Conservation (phyloP, 805 yeast species). For the Monosporozyma unispora region DNA sequence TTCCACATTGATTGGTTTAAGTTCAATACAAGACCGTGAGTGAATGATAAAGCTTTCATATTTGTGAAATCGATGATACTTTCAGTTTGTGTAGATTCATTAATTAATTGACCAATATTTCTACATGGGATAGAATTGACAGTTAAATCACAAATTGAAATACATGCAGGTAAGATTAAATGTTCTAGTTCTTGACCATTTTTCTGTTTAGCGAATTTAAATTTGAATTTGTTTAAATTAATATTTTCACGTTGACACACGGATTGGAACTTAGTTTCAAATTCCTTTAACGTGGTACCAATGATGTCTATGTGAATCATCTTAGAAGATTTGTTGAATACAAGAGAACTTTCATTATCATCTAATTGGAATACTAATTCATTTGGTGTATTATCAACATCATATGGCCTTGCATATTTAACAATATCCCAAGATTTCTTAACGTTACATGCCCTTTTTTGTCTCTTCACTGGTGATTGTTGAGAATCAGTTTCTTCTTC, state of each 20-base stretch:
- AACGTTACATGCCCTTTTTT: not conserved
- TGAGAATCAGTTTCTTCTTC: conserved; percentile 1
- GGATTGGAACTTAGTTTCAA: conserved; percentile 2
- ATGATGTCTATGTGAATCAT: conserved; percentile 15
- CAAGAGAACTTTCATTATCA: conserved; percentile 19
- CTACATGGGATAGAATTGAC: conserved; percentile 13
- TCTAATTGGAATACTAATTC: conserved; percentile 35
- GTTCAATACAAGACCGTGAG: conserved; percentile 15
- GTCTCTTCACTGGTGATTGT: not conserved
- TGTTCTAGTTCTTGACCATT: conserved; percentile 4
- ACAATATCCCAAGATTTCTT: conserved; percentile 11
- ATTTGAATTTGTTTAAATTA: conserved; percentile 7
- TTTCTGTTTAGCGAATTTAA: conserved; percentile 4
- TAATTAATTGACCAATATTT: conserved; percentile 13
- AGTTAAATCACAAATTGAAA: conserved; percentile 13
- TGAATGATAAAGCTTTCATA: conserved; percentile 1
- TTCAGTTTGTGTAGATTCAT: conserved; percentile 9
- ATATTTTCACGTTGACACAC: conserved; percentile 5
- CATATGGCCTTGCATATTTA: conserved; percentile 36
- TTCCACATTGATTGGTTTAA: conserved; percentile 20
- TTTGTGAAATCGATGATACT: conserved; percentile 9
- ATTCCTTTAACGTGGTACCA: conserved; percentile 3
- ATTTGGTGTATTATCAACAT: conserved; percentile 30
- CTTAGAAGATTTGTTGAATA: conserved; percentile 25
- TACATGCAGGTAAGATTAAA: conserved; percentile 15